Conservation (phyloP, 345 rosid species). For the Pistacia atlantica region DNA sequence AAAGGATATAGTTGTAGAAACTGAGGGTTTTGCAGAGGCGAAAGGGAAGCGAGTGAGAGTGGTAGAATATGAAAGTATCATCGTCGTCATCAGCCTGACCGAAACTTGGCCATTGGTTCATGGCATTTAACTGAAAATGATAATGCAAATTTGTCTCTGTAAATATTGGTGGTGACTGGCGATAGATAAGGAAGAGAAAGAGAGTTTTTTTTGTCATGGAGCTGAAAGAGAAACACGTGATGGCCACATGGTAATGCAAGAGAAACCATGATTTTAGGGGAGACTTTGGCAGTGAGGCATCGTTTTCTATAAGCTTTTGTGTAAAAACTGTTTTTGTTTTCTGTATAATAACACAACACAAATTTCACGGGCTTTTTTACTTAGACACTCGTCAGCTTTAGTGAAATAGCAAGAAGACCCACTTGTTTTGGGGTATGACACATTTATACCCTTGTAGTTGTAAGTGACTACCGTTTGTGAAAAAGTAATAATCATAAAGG, state of each 20-base stretch:
- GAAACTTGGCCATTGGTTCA: not conserved
- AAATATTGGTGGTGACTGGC: not conserved
- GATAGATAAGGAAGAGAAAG: not conserved
- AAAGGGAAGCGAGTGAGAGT: not conserved
- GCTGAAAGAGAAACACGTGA: slow-evolving; percentile 13
- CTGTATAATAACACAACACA: too few species aligned
- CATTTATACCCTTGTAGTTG: too few species aligned
- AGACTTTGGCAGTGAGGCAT: slow-evolving; percentile 10
- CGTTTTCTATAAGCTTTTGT: slow-evolving; percentile 9
- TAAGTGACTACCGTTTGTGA: too few species aligned
- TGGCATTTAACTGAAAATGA: not conserved
- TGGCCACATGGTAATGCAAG: slow-evolving; percentile 15
- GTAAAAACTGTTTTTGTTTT: too few species aligned
- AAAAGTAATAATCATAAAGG: too few species aligned
- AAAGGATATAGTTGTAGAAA: not conserved
- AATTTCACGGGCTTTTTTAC: too few species aligned
- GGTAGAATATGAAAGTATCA: not conserved
- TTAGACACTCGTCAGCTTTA: too few species aligned
- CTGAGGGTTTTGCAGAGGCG: not conserved
- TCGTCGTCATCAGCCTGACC: too few species aligned
- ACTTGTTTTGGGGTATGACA: too few species aligned
- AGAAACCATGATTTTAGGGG: slow-evolving; percentile 16
- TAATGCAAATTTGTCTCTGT: too few species aligned
- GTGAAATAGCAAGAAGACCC: too few species aligned
- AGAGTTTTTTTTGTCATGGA: not conserved